Conservation (phyloP, 78 protist species). For the Dictyostelium purpureum region DNA sequence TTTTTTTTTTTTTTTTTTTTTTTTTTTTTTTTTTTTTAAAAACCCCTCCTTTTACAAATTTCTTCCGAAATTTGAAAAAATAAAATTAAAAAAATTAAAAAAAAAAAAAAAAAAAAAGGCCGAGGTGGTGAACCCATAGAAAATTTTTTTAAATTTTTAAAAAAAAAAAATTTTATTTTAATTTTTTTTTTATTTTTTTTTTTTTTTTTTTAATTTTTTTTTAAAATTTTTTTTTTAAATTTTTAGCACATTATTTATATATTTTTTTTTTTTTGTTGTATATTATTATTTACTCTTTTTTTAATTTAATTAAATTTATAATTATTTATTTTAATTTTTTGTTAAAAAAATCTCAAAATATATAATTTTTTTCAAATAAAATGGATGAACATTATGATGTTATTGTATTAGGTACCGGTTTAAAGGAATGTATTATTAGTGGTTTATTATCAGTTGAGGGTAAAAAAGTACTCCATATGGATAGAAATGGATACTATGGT, state of each 20-base stretch:
- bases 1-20: background rate
- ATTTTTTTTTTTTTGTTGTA: background rate
- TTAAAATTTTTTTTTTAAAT: background rate
- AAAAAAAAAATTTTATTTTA: too few relatives aligned
- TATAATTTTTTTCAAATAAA: background rate
- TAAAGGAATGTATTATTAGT: conserved; percentile 98
- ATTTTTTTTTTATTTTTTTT: background rate
- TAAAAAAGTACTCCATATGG: conserved; percentile 97
- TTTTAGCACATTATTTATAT: too few relatives aligned
- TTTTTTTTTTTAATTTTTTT: background rate
- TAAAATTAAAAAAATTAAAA: too few relatives aligned
- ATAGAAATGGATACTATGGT: conserved; percentile 99
- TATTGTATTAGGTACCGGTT: conserved; percentile 98
- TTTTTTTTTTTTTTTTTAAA: background rate
- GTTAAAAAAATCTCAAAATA: background rate
- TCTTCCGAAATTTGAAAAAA: background rate
- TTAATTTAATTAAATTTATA: background rate
- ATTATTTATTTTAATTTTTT: background rate
- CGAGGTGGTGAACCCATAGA: too few relatives aligned
- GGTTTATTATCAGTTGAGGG: conserved; percentile 97
- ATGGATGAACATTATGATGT: conserved; percentile 95
- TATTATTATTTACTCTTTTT: background rate
- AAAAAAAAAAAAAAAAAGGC: too few relatives aligned
- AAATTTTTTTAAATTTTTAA: too few relatives aligned
- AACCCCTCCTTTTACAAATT: too few relatives aligned